Conservation (phyloP, 2,329 filamentous ascomycete species). For the Dactylellina haptotyla region DNA sequence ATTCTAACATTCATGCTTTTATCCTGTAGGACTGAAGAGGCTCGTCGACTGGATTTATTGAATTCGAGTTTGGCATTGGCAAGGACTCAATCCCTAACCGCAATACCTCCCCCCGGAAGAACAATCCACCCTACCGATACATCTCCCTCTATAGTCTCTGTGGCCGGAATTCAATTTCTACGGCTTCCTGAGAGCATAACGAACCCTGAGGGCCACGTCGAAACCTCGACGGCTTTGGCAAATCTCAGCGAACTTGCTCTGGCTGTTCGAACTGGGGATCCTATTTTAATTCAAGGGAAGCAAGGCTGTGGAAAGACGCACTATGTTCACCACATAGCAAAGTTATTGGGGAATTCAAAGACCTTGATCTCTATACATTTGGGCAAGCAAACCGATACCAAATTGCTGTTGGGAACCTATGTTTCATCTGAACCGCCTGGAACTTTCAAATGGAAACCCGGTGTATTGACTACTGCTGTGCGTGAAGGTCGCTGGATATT, state of each 20-base stretch:
- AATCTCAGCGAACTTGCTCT: constrained; percentile 78
- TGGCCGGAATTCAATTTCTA: constrained; percentile 37
- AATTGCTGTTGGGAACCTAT: constrained; percentile 93
- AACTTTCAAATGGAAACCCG: constrained; percentile 90
- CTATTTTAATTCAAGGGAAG: constrained; percentile 82
- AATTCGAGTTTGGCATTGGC: constrained; percentile 8
- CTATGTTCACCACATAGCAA: constrained; percentile 81
- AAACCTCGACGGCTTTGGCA: constrained; percentile 75
- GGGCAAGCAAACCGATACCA: constrained; percentile 98
- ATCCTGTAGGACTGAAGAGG: constrained; percentile 37
- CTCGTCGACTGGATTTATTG: constrained; percentile 31
- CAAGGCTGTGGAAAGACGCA: constrained; percentile 92
- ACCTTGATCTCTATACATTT: constrained; percentile 93
- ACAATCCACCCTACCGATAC: constrained; percentile 33
- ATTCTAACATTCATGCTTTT: not conserved
- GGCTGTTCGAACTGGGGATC: constrained; percentile 73
- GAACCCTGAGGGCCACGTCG: constrained; percentile 69
- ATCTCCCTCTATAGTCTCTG: constrained; percentile 17
- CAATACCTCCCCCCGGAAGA: constrained; percentile 1
- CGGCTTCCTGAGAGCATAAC: constrained; percentile 68
- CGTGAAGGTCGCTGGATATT: constrained; percentile 95
- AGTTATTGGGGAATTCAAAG: constrained; percentile 78
- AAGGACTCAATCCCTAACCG: not conserved
- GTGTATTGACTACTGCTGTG: constrained; percentile 92
- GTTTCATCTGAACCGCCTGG: constrained; percentile 82